These are phyloP conservation scores for Trametes pubescens DNA, from an alignment of 1,284 basidiomycete genomes.

Conservation along the genomic window DNA sequence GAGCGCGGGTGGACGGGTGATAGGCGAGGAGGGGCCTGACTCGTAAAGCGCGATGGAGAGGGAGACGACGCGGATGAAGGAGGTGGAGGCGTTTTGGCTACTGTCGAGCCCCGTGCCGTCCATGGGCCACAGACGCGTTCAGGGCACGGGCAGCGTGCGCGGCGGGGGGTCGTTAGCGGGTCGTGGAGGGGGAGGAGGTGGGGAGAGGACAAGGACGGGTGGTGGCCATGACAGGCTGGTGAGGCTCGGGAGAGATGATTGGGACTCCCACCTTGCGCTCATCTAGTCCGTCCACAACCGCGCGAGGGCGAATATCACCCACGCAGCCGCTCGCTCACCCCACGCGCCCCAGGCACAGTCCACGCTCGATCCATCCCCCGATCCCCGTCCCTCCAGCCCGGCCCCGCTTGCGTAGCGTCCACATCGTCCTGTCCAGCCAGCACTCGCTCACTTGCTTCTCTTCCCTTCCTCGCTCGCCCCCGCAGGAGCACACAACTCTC, in stretches of 20 bases:
- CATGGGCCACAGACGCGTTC: neutral
- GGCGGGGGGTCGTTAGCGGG: neutral
- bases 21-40: slow-evolving; percentile 30
- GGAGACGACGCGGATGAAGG: slow-evolving; percentile 39
- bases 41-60: slow-evolving; percentile 42
- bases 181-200: neutral
- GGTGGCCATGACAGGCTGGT: neutral
- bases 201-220: neutral
- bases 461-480: neutral
- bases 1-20: slow-evolving; percentile 5
- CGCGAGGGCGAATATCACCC: neutral
- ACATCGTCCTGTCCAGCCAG: neutral
- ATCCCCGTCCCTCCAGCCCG: neutral
- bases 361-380: neutral
- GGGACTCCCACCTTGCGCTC: neutral
- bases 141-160: neutral
- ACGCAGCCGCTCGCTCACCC: neutral
- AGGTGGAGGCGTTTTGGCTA: slow-evolving; percentile 22
- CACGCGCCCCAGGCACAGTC: neutral
- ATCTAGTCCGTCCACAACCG: neutral
- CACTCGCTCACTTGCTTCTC: neutral
- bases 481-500: neutral
- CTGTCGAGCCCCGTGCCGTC: slow-evolving; percentile 8
- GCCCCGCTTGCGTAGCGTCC: neutral
- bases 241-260: neutral